Base-by-base conservation (phyloP, 208 protist genomes). In the Crithidia bombi region DNA sequence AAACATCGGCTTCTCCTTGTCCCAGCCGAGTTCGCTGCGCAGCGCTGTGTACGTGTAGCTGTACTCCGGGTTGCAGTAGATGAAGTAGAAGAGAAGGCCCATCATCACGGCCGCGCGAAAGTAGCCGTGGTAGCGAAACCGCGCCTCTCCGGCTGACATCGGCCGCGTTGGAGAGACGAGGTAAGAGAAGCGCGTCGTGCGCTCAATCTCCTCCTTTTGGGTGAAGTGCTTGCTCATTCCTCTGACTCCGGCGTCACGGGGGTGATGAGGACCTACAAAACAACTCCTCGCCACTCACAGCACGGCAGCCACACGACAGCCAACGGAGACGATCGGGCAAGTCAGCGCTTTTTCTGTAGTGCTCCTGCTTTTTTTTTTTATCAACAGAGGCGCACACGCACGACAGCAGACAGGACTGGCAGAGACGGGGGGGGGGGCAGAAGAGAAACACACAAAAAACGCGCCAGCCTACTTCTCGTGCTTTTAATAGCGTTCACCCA, bases 61-160 rank as follows among this genome's bases (percentile, higher is more conserved):
- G 64, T 85, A 87, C 74, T 96, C 85, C 0, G 91, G 91, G 49
- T 96, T 96, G 81, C 86, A 93, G 63, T 96, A 96, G n/a, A 93
- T 73, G 73, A 96, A 94, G 65, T 94, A 93, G 14, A 83, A 26
- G 38, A 79, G 9, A 35, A 86, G 57, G 0, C 41, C 32, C 12
- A 95, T 61, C 49, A 87, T 7, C 3, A 69, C 33, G 0, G 55
- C 69, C 0, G 59, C 79, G 28, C 90, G 87, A 32, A 71, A 75
- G 26, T 81, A 78, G 56, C 79, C 83, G 65, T 93, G 90, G 4
- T 71, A 64, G 19, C 89, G 44, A 54, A 93, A 95, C 9, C 71
- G 81, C 25, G 75, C 33, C 38, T 95, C 90, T 0, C 75, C 81
- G 0, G 65, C 69, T 30, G 77, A 81, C 19, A 66, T 73, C 1